phyloP scores from a whole-genome alignment of 805 yeast species.

The Sugiyamaella floridensis region DNA sequence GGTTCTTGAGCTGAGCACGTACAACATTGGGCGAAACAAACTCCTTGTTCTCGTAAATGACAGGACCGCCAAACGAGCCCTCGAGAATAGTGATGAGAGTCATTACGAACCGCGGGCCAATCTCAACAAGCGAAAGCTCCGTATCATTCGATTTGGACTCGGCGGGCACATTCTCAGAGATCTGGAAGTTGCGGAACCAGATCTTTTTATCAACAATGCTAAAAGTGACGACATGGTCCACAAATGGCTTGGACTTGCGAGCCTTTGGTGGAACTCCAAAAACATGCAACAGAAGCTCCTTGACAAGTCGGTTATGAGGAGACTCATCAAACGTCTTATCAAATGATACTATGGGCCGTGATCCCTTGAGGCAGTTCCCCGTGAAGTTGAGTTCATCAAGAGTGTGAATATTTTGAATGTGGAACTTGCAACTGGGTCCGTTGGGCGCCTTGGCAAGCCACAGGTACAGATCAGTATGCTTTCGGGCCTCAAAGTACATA shows the following conservation, averaged over 20 bases:
- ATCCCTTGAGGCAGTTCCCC: constrained; percentile 92
- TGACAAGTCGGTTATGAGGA: constrained; percentile 66
- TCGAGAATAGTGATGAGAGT: constrained; percentile 86
- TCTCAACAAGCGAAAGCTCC: constrained; percentile 78
- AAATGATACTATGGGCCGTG: constrained; percentile 87
- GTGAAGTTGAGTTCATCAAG: constrained; percentile 93
- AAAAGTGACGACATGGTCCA: constrained; percentile 92
- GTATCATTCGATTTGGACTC: constrained; percentile 34
- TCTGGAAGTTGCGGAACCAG: constrained; percentile 95
- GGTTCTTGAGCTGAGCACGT: constrained; percentile 78
- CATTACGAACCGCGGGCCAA: constrained; percentile 93
- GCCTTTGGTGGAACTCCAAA: constrained; percentile 96
- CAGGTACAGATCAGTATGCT: constrained; percentile 88
- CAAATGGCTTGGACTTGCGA: constrained; percentile 86
- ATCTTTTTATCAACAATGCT: constrained; percentile 87
- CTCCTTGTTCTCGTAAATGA: constrained; percentile 93
- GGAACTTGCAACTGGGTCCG: constrained; percentile 94
- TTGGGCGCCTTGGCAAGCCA: constrained; percentile 97
- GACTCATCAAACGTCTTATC: constrained; percentile 67
- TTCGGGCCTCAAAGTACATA: constrained; percentile 89
- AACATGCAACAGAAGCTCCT: constrained; percentile 72
- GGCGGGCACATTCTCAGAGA: constrained; percentile 52
- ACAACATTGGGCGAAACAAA: constrained; percentile 93
- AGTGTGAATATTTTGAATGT: constrained; percentile 90
- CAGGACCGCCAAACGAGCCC: constrained; percentile 97